Percentiles rank a stretch among this genome's conserved stretches.
Evolutionary conservation across 345 rosid genomes (phyloP).

Genomic region (Zanthoxylum bungeanum): DNA sequence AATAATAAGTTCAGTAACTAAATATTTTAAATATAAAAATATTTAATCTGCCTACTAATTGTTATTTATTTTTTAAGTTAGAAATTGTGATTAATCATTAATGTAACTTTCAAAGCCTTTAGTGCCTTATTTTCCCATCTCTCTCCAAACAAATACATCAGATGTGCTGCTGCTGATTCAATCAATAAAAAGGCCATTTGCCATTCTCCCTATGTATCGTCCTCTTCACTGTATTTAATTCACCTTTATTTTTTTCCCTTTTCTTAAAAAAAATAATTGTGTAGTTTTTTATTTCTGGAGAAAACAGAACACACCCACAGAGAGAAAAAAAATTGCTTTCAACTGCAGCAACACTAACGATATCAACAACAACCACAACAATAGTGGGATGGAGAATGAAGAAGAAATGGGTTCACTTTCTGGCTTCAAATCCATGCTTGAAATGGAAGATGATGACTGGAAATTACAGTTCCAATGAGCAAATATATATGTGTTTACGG

Average conservation of each 20-base stretch:
- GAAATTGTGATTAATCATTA: no score
- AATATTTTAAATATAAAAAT: no score
- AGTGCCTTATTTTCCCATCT: not conserved
- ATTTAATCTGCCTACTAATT: no score
- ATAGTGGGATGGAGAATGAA: slow-evolving; percentile 23
- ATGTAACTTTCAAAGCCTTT: no score
- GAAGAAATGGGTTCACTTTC: slow-evolving; percentile 45
- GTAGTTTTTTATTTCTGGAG: slow-evolving; percentile 18
- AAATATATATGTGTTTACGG: no score
- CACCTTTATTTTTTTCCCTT: no score
- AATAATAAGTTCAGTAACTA: no score
- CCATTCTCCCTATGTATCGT: slow-evolving; percentile 44
- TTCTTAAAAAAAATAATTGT: not conserved
- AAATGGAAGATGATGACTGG: slow-evolving; percentile 59
- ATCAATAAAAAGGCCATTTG: slow-evolving; percentile 22
- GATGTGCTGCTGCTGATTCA: slow-evolving; percentile 14
- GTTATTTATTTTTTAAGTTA: no score
- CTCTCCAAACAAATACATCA: not conserved
- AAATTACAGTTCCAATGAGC: no score
- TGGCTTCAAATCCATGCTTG: slow-evolving; percentile 51
- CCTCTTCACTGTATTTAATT: slow-evolving; percentile 9
- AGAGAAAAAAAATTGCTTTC: slow-evolving; percentile 30
- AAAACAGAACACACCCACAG: not conserved
- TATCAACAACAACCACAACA: slow-evolving; percentile 5
- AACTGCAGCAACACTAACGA: slow-evolving; percentile 5